Evolutionary conservation across 768 basidiomycete species (phyloP).

Genomic region (Tulasnella sp.): DNA sequence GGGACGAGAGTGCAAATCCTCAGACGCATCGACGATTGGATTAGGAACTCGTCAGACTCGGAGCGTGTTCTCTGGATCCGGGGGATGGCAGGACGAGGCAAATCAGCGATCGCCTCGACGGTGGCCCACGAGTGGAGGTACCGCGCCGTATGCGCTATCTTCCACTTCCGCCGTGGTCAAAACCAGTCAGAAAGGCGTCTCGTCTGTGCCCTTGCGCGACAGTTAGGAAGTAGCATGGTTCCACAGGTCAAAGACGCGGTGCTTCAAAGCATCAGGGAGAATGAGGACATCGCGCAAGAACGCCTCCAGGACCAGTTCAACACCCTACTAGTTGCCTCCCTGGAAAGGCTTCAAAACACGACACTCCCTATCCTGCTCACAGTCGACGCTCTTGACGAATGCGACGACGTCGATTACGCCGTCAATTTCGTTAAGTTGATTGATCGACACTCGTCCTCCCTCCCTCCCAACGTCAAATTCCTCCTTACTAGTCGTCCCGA

Average conservation of each 20-base stretch:
- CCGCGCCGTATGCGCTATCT: background rate
- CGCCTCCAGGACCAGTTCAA: too few species aligned
- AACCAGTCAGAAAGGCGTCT: background rate
- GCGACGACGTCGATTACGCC: too few species aligned
- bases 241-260: background rate
- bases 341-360: too few species aligned
- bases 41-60: background rate
- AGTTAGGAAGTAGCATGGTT: background rate
- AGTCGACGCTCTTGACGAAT: too few species aligned
- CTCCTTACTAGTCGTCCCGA: too few species aligned
- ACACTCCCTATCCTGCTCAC: too few species aligned
- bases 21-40: background rate
- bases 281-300: too few species aligned
- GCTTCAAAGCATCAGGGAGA: background rate
- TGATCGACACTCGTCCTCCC: too few species aligned
- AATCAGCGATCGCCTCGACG: background rate
- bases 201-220: background rate
- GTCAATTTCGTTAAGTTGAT: too few species aligned
- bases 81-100: background rate
- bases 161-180: background rate
- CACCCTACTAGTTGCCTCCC: too few species aligned
- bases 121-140: background rate
- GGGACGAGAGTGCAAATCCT: background rate
- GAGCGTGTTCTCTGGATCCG: background rate
- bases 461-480: too few species aligned